Evolutionary conservation across 371 early-diverging fungal species (phyloP).

Genomic region (Rhizopus stolonifer): DNA sequence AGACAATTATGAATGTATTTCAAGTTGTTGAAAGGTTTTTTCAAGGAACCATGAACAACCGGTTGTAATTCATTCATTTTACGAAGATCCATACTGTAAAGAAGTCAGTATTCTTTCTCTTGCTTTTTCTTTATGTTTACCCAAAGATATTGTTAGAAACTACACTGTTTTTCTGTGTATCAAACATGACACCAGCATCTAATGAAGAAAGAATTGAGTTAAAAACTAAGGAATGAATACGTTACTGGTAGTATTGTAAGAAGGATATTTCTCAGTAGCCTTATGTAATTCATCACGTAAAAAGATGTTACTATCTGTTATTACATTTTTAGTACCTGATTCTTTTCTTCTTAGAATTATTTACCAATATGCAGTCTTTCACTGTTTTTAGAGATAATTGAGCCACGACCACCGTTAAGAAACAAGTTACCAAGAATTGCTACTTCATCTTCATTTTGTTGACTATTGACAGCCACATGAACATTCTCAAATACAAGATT

Average conservation of each 20-base stretch:
- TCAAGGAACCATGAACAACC: constrained; percentile 20
- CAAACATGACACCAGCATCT: constrained; percentile 39
- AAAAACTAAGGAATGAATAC: neutral
- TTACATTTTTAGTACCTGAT: neutral
- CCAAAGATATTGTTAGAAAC: constrained; percentile 50
- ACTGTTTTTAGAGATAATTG: constrained; percentile 30
- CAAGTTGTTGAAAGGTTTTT: constrained; percentile 19
- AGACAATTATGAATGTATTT: constrained; percentile 30
- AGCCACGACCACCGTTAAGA: constrained; percentile 37
- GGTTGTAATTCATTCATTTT: constrained; percentile 24
- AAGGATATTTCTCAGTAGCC: constrained; percentile 23
- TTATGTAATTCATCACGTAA: constrained; percentile 36
- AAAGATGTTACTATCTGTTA: constrained; percentile 42
- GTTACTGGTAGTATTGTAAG: constrained; percentile 35
- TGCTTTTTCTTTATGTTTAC: constrained; percentile 6
- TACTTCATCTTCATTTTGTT: constrained; percentile 30
- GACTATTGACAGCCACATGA: constrained; percentile 26
- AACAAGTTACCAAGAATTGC: constrained; percentile 39
- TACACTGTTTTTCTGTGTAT: constrained; percentile 36
- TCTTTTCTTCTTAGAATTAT: neutral
- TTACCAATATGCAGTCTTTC: constrained; percentile 35
- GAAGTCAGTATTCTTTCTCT: neutral
- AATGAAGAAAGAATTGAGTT: neutral
- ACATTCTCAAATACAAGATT: constrained; percentile 46
- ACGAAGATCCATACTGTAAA: constrained; percentile 38